phyloP scores from a whole-genome alignment of 768 basidiomycete genomes.

The Mycena haematopus region DNA sequence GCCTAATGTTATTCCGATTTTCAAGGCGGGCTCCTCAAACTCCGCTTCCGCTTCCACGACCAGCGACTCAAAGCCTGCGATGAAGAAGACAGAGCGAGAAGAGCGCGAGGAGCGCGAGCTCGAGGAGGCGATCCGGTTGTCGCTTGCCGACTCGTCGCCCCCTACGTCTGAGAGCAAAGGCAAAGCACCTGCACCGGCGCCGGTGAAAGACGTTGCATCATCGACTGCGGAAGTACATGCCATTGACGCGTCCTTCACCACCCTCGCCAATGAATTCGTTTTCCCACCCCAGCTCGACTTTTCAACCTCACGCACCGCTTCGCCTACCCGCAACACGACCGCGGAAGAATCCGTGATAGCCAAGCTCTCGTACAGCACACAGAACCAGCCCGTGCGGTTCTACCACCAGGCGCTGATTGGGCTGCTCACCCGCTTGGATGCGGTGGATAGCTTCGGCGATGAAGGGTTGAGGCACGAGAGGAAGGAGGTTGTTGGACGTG shows the following conservation, averaged over 20 bases:
- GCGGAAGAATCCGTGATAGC: conserved; percentile 33
- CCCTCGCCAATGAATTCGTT: conserved; percentile 39
- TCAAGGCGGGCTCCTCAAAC: not conserved
- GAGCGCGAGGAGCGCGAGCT: conserved; percentile 45
- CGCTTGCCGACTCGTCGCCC: conserved; percentile 35
- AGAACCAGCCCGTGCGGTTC: conserved; percentile 65
- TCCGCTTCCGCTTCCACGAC: not conserved
- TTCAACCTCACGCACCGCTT: conserved; percentile 41
- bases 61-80: not conserved
- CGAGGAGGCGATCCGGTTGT: conserved; percentile 47
- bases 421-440: conserved; percentile 64
- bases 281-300: conserved; percentile 52
- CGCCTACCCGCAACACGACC: conserved; percentile 30
- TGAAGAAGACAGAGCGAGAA: conserved; percentile 23
- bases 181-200: conserved; percentile 37
- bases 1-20: not conserved
- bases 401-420: conserved; percentile 67
- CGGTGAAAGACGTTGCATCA: conserved; percentile 38
- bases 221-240: conserved; percentile 48
- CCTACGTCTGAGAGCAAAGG: conserved; percentile 39
- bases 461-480: conserved; percentile 54
- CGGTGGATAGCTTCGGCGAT: conserved; percentile 66
- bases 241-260: conserved; percentile 41
- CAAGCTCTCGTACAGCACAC: conserved; percentile 60
- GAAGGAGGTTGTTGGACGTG: conserved; percentile 58